phyloP scores from a whole-genome alignment of 768 basidiomycete species.

The Termitomyces sp. region DNA sequence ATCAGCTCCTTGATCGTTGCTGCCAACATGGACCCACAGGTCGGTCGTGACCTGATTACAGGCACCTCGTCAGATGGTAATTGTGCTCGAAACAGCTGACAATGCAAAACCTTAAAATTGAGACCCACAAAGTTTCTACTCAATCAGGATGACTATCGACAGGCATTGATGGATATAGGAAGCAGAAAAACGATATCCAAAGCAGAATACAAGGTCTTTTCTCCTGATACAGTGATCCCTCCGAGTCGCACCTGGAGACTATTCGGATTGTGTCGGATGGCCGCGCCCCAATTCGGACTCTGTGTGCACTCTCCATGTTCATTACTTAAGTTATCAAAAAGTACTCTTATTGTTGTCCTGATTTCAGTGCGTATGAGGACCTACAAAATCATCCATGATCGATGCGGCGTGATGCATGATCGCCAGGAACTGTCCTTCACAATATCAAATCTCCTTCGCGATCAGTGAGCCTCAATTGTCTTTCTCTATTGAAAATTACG shows the following conservation, averaged over 20 bases:
- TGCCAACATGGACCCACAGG: neutral
- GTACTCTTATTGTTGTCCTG: too few species aligned
- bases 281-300: too few species aligned
- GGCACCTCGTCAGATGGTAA: neutral
- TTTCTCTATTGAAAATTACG: neutral
- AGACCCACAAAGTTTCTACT: neutral
- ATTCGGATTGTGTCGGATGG: too few species aligned
- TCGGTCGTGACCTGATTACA: neutral
- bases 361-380: neutral
- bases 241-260: too few species aligned
- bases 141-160: neutral
- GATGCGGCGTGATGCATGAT: too few species aligned
- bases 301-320: too few species aligned
- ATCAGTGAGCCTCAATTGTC: too few species aligned
- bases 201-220: neutral
- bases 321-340: too few species aligned
- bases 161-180: neutral
- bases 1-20: conserved; percentile 5
- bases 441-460: neutral
- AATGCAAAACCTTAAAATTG: neutral
- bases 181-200: neutral
- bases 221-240: neutral
- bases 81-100: neutral
- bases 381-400: neutral
- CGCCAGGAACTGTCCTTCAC: too few species aligned